Evolutionary conservation across 2,329 filamentous ascomycete genomes (phyloP).

Genomic region (Botrytis aclada): DNA sequence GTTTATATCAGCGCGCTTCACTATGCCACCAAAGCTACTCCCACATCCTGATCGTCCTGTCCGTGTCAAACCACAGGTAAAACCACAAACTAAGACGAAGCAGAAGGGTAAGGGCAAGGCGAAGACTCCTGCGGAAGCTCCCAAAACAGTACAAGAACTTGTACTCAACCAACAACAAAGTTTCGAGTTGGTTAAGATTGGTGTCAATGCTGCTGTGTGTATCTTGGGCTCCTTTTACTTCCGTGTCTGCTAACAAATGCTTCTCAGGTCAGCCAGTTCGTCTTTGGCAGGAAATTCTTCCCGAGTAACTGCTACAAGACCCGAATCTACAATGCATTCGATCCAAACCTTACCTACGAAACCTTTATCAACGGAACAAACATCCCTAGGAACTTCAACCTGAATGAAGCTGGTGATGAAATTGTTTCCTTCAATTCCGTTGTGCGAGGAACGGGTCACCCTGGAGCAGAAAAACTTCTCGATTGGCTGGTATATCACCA

Average conservation of each 20-base stretch:
- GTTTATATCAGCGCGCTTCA: background rate
- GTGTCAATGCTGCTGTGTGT: slow-evolving; percentile 24
- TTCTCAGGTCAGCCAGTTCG: slow-evolving; percentile 25
- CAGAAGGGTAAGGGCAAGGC: background rate
- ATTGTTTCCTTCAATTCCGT: slow-evolving; percentile 8
- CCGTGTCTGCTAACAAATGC: background rate
- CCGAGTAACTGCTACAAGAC: slow-evolving; percentile 8
- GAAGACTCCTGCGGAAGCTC: background rate
- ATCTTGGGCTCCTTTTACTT: background rate
- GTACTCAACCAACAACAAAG: slow-evolving; percentile 22
- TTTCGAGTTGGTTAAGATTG: slow-evolving; percentile 23
- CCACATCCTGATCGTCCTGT: background rate
- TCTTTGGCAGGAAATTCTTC: slow-evolving; percentile 7
- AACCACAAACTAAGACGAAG: background rate
- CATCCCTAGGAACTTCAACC: background rate
- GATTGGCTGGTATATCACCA: slow-evolving; percentile 28
- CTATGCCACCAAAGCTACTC: background rate
- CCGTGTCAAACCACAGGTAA: background rate
- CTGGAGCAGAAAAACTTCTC: slow-evolving; percentile 30
- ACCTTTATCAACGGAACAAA: slow-evolving; percentile 14
- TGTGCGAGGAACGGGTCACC: slow-evolving; percentile 18
- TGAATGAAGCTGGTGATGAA: slow-evolving; percentile 4
- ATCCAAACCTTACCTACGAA: background rate
- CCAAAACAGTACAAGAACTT: background rate
- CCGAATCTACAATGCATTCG: slow-evolving; percentile 8